Evolutionary conservation across 768 basidiomycete species (phyloP).

Genomic region (Boletus barrowsii): DNA sequence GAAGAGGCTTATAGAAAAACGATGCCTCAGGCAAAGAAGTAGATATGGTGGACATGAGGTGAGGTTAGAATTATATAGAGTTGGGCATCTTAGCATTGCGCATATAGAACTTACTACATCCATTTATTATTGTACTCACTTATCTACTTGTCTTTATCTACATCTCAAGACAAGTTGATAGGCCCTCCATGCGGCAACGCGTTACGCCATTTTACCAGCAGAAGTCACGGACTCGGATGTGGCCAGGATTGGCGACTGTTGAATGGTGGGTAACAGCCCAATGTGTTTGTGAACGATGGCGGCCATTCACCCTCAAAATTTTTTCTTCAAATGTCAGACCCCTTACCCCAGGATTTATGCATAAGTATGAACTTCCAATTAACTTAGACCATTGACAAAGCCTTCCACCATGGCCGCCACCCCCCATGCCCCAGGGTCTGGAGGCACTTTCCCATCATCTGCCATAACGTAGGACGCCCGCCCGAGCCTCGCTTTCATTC

Average conservation of each 20-base stretch:
- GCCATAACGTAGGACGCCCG: conserved; percentile 47
- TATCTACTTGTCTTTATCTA: no score
- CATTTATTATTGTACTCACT: conserved; percentile 11
- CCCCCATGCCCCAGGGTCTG: conserved; percentile 60
- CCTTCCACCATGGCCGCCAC: conserved; percentile 38
- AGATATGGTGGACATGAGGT: conserved; percentile 28
- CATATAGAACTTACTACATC: conserved; percentile 21
- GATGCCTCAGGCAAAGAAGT: conserved; percentile 66
- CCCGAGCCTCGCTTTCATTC: conserved; percentile 33
- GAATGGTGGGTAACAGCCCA: no score
- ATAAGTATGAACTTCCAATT: no score
- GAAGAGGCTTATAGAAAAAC: conserved; percentile 85
- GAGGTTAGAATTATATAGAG: neutral
- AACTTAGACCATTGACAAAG: conserved; percentile 13
- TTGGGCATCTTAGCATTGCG: conserved; percentile 6
- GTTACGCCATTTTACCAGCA: no score
- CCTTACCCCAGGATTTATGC: no score
- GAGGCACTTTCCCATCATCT: conserved; percentile 31
- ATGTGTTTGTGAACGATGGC: no score
- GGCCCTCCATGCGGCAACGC: neutral
- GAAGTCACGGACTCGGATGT: no score
- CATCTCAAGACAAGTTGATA: neutral
- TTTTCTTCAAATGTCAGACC: no score
- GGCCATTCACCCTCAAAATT: no score
- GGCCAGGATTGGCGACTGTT: no score